Evolutionary conservation across 2,329 filamentous ascomycete species (phyloP).

Genomic region (Epichloe typhina): DNA sequence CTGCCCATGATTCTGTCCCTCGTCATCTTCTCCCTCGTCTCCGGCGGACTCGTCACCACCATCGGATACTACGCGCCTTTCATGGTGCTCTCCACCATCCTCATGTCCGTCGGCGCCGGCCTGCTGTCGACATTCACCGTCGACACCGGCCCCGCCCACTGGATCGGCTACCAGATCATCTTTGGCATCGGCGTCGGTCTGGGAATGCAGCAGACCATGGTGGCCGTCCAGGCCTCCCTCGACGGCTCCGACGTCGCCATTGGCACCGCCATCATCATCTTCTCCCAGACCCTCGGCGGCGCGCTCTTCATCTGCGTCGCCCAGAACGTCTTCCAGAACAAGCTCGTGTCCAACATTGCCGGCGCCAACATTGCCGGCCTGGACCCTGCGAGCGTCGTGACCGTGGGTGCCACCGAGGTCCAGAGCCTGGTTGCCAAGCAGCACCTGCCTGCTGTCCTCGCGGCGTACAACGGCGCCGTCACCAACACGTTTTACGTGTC

Average conservation of each 20-base stretch:
- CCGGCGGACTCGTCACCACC: slow-evolving; percentile 13
- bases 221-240: slow-evolving; percentile 33
- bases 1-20: slow-evolving; percentile 18
- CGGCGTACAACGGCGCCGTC: slow-evolving; percentile 5
- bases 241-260: slow-evolving; percentile 29
- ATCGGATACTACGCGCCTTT: slow-evolving; percentile 30
- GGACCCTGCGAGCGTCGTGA: background rate
- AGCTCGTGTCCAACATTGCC: slow-evolving; percentile 17
- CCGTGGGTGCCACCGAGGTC: slow-evolving; percentile 4
- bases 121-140: slow-evolving; percentile 26
- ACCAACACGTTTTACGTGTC: slow-evolving; percentile 6
- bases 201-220: slow-evolving; percentile 29
- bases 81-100: slow-evolving; percentile 21
- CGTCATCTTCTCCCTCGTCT: slow-evolving; percentile 15
- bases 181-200: slow-evolving; percentile 29
- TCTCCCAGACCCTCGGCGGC: slow-evolving; percentile 29
- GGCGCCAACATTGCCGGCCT: slow-evolving; percentile 3
- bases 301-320: slow-evolving; percentile 38
- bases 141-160: slow-evolving; percentile 9
- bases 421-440: slow-evolving; percentile 3
- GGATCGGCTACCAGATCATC: slow-evolving; percentile 24
- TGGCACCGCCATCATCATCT: slow-evolving; percentile 33
- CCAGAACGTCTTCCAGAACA: slow-evolving; percentile 36
- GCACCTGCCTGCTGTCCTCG: slow-evolving; percentile 1
- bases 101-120: slow-evolving; percentile 23